These are phyloP conservation scores for Climacium dendroides DNA, from an alignment of 225 moss, liverwort and hornwort genomes.

Conservation along the genomic window DNA sequence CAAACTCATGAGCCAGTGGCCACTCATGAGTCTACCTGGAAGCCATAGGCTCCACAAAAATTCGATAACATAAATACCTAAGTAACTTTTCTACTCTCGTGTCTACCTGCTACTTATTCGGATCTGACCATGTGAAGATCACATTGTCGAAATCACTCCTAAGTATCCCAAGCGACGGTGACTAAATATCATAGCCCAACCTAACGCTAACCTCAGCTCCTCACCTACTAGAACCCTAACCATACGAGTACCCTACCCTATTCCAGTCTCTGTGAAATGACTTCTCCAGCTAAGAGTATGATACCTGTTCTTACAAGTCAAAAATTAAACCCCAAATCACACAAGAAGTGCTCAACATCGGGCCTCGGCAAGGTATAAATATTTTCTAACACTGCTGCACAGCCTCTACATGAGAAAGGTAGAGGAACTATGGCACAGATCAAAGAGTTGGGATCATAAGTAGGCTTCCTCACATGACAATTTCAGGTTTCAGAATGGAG, in stretches of 20 bases:
- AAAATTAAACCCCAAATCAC: background rate
- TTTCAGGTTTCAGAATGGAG: slow-evolving; percentile 84
- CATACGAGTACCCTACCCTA: background rate
- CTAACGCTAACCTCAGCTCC: background rate
- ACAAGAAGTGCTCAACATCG: background rate
- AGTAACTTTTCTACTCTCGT: background rate
- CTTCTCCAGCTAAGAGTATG: slow-evolving; percentile 4
- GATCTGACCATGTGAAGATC: background rate
- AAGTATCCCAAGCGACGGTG: background rate
- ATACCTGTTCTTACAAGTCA: slow-evolving; percentile 2
- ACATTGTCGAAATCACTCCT: background rate
- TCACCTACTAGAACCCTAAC: background rate
- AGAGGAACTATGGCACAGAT: background rate
- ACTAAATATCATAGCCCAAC: background rate
- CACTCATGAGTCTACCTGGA: slow-evolving; percentile 7
- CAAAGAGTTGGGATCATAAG: background rate
- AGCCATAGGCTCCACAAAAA: slow-evolving; percentile 21
- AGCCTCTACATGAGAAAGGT: background rate
- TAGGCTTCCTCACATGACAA: slow-evolving; percentile 54
- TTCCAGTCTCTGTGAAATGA: slow-evolving; percentile 7
- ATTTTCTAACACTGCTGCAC: background rate
- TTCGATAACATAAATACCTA: background rate
- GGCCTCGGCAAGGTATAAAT: background rate
- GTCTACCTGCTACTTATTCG: slow-evolving; percentile 9
- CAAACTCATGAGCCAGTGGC: slow-evolving; percentile 20